A percentile compares a stretch with the other conserved stretches of the same genome.
phyloP scores from a whole-genome alignment of 805 yeast species.

The Ogataea nitratoaversa region DNA sequence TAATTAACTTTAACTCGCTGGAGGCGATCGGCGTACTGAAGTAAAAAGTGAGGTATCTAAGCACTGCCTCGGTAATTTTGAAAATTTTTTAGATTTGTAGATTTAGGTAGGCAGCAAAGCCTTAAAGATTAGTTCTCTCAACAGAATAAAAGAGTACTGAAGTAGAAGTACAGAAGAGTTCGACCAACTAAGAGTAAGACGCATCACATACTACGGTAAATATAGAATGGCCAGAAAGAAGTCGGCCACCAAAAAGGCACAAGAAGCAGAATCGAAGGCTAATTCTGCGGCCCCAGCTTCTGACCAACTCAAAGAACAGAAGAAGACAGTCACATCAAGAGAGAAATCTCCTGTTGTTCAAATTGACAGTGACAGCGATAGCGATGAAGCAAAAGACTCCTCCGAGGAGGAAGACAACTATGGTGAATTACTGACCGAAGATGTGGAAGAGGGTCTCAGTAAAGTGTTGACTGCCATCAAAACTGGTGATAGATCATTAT shows the following conservation, averaged over 20 bases:
- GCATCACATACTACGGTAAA: not conserved
- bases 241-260: slow-evolving; percentile 73
- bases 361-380: slow-evolving; percentile 14
- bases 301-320: slow-evolving; percentile 18
- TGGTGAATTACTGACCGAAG: slow-evolving; percentile 84
- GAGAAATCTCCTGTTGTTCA: not conserved
- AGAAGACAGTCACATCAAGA: not conserved
- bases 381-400: slow-evolving; percentile 31
- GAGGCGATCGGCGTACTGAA: too few species aligned
- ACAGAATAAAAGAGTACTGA: too few species aligned
- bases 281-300: not conserved
- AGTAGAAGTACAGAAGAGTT: too few species aligned
- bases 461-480: slow-evolving; percentile 69
- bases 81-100: too few species aligned
- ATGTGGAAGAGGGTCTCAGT: slow-evolving; percentile 74
- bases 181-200: not conserved
- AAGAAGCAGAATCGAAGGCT: slow-evolving; percentile 33
- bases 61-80: too few species aligned
- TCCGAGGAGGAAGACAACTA: slow-evolving; percentile 87
- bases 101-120: too few species aligned
- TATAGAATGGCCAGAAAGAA: slow-evolving; percentile 76
- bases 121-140: too few species aligned
- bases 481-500: slow-evolving; percentile 58
- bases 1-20: too few species aligned
- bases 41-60: too few species aligned